A percentile compares a stretch with the other conserved stretches of the same genome.
These are phyloP conservation scores for Colletotrichum liriopes DNA, from an alignment of 2,329 filamentous ascomycete genomes.

Conservation along the genomic window DNA sequence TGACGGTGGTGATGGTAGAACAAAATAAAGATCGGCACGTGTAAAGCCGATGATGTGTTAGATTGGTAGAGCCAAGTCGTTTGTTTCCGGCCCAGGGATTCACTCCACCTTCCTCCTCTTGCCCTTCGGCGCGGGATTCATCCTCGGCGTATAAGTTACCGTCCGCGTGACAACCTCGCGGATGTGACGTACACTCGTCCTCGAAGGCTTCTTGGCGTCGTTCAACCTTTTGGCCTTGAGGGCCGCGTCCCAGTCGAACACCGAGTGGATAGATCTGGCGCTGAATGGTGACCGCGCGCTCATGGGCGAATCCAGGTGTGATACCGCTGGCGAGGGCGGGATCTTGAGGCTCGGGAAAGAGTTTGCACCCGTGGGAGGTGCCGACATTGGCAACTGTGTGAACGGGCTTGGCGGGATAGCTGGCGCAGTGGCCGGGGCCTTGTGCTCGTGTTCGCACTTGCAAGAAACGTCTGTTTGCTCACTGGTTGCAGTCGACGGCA, in stretches of 20 bases:
- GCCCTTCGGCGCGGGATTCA: slow-evolving; percentile 91
- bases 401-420: slow-evolving; percentile 65
- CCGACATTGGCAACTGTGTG: slow-evolving; percentile 70
- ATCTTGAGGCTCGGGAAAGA: slow-evolving; percentile 80
- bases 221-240: slow-evolving; percentile 78
- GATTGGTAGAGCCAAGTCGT: slow-evolving; percentile 4
- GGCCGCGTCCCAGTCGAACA: slow-evolving; percentile 84
- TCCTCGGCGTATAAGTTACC: slow-evolving; percentile 88
- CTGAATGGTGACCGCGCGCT: slow-evolving; percentile 85
- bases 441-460: slow-evolving; percentile 67
- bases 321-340: slow-evolving; percentile 81
- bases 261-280: slow-evolving; percentile 75
- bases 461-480: slow-evolving; percentile 71
- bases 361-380: slow-evolving; percentile 72
- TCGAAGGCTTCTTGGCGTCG: slow-evolving; percentile 68
- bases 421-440: slow-evolving; percentile 58
- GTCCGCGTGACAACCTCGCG: slow-evolving; percentile 95
- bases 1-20: slow-evolving; percentile 14
- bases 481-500: slow-evolving; percentile 62
- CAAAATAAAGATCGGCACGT: slow-evolving; percentile 34
- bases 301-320: slow-evolving; percentile 77
- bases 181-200: slow-evolving; percentile 79
- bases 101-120: slow-evolving; percentile 85
- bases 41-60: slow-evolving; percentile 11
- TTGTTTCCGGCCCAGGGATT: slow-evolving; percentile 17